These are phyloP conservation scores for Penicillium sp. DNA, from an alignment of 2,329 filamentous ascomycete species.

Conservation along the genomic window DNA sequence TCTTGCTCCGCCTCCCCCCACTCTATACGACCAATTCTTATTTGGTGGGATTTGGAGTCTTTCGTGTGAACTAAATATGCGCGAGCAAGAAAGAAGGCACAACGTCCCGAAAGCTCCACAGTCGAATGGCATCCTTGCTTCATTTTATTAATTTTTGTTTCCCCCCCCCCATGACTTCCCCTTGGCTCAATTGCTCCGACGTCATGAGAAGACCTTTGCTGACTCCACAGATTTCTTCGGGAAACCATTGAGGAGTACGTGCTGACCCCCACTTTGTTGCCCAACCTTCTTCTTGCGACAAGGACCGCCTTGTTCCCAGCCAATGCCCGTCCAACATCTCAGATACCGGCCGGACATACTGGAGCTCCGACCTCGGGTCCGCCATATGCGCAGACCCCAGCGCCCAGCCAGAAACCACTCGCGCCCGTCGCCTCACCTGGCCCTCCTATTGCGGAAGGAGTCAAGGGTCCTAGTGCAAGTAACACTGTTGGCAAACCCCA, in stretches of 20 bases:
- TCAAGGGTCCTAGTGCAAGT: slow-evolving; percentile 3
- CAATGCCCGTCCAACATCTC: slow-evolving; percentile 66
- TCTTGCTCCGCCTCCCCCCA: slow-evolving; percentile 30
- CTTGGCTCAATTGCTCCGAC: slow-evolving; percentile 11
- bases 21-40: slow-evolving; percentile 15
- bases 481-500: slow-evolving; percentile 6
- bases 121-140: slow-evolving; percentile 20
- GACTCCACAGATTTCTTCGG: slow-evolving; percentile 44
- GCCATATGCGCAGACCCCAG: slow-evolving; percentile 27
- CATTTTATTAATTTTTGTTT: slow-evolving; percentile 10
- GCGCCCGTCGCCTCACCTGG: slow-evolving; percentile 25
- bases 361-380: slow-evolving; percentile 21
- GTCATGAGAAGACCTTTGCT: slow-evolving; percentile 20
- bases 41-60: slow-evolving; percentile 12
- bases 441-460: slow-evolving; percentile 16
- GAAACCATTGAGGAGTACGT: slow-evolving; percentile 58
- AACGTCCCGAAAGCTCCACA: slow-evolving; percentile 24
- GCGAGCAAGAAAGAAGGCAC: slow-evolving; percentile 11
- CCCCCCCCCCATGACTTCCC: too few relatives aligned
- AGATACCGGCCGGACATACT: slow-evolving; percentile 36
- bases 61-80: slow-evolving; percentile 12
- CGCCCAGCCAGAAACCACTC: slow-evolving; percentile 25
- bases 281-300: slow-evolving; percentile 59
- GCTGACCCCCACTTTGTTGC: slow-evolving; percentile 63
- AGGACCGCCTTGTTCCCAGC: slow-evolving; percentile 83